A percentile compares a stretch with the other conserved stretches of the same genome.
These are phyloP conservation scores for Rhizopogon rudus DNA, from an alignment of 768 basidiomycete genomes.

Conservation along the genomic window DNA sequence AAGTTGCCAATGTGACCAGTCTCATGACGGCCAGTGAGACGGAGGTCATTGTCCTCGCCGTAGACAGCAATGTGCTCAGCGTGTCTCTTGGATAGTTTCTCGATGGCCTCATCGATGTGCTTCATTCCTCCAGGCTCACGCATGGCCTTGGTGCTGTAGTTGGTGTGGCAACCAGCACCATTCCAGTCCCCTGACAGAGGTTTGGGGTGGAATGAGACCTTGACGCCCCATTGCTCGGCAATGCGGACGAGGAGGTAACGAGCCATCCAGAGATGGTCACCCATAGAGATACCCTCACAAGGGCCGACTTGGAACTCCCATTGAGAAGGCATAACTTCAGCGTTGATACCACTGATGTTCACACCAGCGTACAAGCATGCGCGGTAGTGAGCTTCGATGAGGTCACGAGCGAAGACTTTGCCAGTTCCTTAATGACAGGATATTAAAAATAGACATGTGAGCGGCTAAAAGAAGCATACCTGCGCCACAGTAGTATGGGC, in stretches of 20 bases:
- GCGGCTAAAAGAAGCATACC: slow-evolving; percentile 45
- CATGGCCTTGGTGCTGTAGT: slow-evolving; percentile 94
- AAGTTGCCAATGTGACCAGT: slow-evolving; percentile 91
- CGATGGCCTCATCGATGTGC: slow-evolving; percentile 86
- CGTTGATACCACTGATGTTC: slow-evolving; percentile 99
- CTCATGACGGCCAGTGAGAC: slow-evolving; percentile 96
- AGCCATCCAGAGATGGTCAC: slow-evolving; percentile 99
- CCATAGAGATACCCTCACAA: slow-evolving; percentile 96
- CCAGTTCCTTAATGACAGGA: slow-evolving; percentile 64
- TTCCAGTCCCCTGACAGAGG: slow-evolving; percentile 98
- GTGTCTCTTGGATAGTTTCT: slow-evolving; percentile 88
- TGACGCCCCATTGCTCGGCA: slow-evolving; percentile 96
- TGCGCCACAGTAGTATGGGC: slow-evolving; percentile 99
- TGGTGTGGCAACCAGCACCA: slow-evolving; percentile 98
- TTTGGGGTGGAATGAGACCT: slow-evolving; percentile 99
- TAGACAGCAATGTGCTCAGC: slow-evolving; percentile 96
- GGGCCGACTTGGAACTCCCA: slow-evolving; percentile 99
- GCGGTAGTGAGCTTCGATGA: slow-evolving; percentile 98
- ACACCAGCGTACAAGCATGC: slow-evolving; percentile 92
- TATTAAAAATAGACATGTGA: not conserved
- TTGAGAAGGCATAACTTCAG: slow-evolving; percentile 99
- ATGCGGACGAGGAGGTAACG: slow-evolving; percentile 94
- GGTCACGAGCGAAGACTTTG: slow-evolving; percentile 97
- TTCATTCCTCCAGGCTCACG: slow-evolving; percentile 93
- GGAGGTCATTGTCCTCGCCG: slow-evolving; percentile 95